Conservation (phyloP, 176 grass and related monocot species). For the Paspalum notatum region DNA sequence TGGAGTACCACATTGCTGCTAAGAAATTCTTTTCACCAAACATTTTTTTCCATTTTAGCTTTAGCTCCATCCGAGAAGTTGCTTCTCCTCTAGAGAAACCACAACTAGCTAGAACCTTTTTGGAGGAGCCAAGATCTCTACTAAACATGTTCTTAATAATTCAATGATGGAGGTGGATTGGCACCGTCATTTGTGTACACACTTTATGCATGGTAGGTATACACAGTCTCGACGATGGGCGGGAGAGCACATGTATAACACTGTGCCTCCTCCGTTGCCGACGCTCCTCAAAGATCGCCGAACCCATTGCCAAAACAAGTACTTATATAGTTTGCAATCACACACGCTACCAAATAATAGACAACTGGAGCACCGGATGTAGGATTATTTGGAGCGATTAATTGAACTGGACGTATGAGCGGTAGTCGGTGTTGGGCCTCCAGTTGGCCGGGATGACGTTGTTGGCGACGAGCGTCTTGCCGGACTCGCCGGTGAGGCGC, state of each 20-base stretch:
- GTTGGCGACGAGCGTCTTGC: slow-evolving; percentile 45
- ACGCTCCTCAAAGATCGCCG: background rate
- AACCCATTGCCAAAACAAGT: background rate
- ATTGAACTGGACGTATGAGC: slow-evolving; percentile 55
- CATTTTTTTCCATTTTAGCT: too few species aligned
- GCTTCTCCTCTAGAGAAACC: too few species aligned
- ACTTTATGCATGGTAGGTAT: background rate
- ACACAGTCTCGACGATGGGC: slow-evolving; percentile 27
- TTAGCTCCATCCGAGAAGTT: too few species aligned
- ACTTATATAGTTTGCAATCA: background rate
- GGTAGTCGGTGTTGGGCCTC: slow-evolving; percentile 54
- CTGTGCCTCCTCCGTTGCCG: slow-evolving; percentile 37
- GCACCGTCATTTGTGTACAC: slow-evolving; percentile 23
- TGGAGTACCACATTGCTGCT: too few species aligned
- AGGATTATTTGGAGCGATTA: background rate
- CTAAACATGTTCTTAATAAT: too few species aligned
- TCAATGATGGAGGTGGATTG: background rate
- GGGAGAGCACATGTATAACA: slow-evolving; percentile 47
- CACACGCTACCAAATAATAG: background rate
- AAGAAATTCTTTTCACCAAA: too few species aligned
- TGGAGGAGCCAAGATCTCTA: too few species aligned
- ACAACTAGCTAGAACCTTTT: too few species aligned
- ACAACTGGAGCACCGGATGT: background rate
- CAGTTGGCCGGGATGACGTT: slow-evolving; percentile 64
- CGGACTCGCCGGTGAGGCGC: slow-evolving; percentile 38